A percentile compares a stretch with the other conserved stretches of the same genome.
phyloP scores from a whole-genome alignment of 164 flowering plant species.

The Amborella trichopoda region DNA sequence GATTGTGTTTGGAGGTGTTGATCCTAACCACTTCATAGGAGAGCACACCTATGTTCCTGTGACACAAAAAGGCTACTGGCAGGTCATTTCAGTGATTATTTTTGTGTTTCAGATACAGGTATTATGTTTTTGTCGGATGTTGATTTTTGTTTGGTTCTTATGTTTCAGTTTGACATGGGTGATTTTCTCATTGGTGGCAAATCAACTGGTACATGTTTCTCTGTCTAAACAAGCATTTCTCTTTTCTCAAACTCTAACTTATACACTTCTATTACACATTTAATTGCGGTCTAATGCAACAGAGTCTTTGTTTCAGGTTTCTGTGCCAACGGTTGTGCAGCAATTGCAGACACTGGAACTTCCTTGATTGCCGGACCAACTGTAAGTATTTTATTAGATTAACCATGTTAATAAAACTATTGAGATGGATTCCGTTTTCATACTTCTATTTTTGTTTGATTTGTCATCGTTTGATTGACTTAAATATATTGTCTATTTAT shows the following conservation, averaged over 20 bases:
- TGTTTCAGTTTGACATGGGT: conserved; percentile 78
- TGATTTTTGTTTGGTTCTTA: background rate
- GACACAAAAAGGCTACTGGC: conserved; percentile 87
- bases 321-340: conserved; percentile 68
- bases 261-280: no score
- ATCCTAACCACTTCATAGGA: conserved; percentile 66
- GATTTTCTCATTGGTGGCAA: conserved; percentile 59
- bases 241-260: background rate
- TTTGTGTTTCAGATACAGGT: no score
- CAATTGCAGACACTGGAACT: conserved; percentile 92
- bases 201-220: conserved; percentile 45
- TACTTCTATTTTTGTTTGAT: no score
- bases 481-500: no score
- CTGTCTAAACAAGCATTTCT: background rate
- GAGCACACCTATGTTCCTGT: conserved; percentile 84
- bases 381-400: conserved; percentile 33
- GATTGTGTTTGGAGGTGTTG: conserved; percentile 82
- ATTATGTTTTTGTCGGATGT: background rate
- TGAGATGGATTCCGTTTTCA: no score
- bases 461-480: no score
- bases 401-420: no score
- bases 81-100: no score
- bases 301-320: conserved; percentile 32
- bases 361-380: conserved; percentile 85
- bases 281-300: no score